Conservation (phyloP, 2,329 filamentous ascomycete genomes). For the Ambrosiella xylebori region DNA sequence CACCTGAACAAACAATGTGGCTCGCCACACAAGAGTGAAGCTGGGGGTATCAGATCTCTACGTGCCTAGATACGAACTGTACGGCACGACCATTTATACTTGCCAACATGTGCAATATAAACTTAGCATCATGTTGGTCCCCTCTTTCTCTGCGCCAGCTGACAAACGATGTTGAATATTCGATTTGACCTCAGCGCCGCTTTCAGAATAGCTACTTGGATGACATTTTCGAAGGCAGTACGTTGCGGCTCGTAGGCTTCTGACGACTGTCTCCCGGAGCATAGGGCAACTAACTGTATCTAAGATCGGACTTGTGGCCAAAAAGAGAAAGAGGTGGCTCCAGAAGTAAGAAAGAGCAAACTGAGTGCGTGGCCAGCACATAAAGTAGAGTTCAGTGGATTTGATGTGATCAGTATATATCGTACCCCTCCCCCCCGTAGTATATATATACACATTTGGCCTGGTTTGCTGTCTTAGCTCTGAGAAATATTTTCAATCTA, state of each 20-base stretch:
- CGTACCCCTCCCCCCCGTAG: too few species aligned
- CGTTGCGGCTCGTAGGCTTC: neutral
- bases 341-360: neutral
- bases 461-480: too few species aligned
- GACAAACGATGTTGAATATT: neutral
- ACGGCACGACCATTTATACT: neutral
- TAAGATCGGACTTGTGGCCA: neutral
- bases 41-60: neutral
- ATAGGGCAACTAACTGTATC: neutral
- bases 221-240: neutral
- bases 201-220: neutral
- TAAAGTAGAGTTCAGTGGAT: neutral
- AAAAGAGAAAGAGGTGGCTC: neutral
- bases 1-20: too few species aligned
- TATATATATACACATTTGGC: too few species aligned
- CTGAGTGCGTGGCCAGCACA: neutral
- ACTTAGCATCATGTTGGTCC: neutral
- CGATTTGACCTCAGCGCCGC: neutral
- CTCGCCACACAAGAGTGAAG: too few species aligned
- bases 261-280: neutral
- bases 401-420: conserved; percentile 6
- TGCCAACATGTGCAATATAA: neutral
- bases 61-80: neutral
- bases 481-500: too few species aligned
- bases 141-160: neutral